phyloP scores from a whole-genome alignment of 495 filamentous ascomycete genomes.

The Parmelia sp. region DNA sequence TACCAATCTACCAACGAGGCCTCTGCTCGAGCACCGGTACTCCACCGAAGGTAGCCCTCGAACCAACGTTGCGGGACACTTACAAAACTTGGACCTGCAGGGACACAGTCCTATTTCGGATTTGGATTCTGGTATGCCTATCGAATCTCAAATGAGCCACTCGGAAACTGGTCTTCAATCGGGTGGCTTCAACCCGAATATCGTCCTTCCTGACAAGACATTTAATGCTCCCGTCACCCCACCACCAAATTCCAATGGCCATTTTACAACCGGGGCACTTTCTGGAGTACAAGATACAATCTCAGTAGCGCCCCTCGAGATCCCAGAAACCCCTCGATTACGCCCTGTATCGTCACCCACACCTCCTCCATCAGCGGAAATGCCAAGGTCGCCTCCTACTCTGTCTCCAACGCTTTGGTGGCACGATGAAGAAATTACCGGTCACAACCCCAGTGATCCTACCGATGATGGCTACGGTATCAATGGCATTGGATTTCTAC shows the following conservation, averaged over 20 bases:
- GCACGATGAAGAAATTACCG: conserved; percentile 79
- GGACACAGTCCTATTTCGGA: conserved; percentile 36
- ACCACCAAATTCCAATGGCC: conserved; percentile 37
- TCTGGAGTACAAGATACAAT: conserved; percentile 16
- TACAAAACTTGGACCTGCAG: conserved; percentile 55
- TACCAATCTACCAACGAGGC: conserved; percentile 19
- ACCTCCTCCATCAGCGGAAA: conserved; percentile 18
- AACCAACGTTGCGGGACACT: conserved; percentile 55
- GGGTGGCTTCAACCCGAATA: conserved; percentile 13
- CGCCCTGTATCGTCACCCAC: conserved; percentile 17
- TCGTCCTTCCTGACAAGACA: conserved; percentile 10
- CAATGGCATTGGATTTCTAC: conserved; percentile 87
- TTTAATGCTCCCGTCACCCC: conserved; percentile 19
- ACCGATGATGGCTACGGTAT: conserved; percentile 74
- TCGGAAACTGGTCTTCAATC: neutral
- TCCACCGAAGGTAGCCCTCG: conserved; percentile 47
- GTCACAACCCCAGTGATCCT: conserved; percentile 66
- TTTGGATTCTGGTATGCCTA: conserved; percentile 24
- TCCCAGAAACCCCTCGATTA: conserved; percentile 20
- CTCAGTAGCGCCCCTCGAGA: conserved; percentile 11
- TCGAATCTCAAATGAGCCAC: conserved; percentile 1
- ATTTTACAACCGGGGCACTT: conserved; percentile 24
- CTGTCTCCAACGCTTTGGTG: conserved; percentile 59
- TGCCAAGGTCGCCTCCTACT: conserved; percentile 40
- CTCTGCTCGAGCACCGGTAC: conserved; percentile 2